A percentile compares a stretch with the other conserved stretches of the same genome.
phyloP scores from a whole-genome alignment of 1,139 yeast genomes.

The Candida sanyaensis region DNA sequence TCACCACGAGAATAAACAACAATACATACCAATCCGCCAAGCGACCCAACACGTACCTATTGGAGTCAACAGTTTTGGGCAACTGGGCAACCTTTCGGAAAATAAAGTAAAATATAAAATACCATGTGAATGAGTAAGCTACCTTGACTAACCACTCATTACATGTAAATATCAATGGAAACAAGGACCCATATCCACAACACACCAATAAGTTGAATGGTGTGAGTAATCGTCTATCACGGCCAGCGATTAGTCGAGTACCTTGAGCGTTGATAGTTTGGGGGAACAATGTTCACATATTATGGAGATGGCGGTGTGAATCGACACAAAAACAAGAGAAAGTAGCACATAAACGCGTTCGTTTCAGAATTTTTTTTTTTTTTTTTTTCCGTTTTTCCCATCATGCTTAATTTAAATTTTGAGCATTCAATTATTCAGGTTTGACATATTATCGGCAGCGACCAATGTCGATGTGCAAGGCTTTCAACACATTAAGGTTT shows the following conservation, averaged over 20 bases:
- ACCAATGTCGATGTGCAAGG: background rate
- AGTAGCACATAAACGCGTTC: slow-evolving; percentile 1
- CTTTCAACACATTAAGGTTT: background rate
- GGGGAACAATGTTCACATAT: no score
- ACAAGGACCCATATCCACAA: slow-evolving; percentile 84
- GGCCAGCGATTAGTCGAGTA: slow-evolving; percentile 63
- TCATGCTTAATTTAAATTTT: background rate
- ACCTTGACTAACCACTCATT: slow-evolving; percentile 78
- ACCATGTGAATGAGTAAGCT: slow-evolving; percentile 84
- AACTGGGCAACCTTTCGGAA: slow-evolving; percentile 61
- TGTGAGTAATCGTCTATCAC: slow-evolving; percentile 69
- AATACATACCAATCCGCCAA: slow-evolving; percentile 66
- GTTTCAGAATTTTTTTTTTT: background rate
- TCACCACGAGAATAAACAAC: slow-evolving; percentile 67
- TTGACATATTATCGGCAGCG: background rate
- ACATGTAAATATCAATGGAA: slow-evolving; percentile 83
- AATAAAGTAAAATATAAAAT: slow-evolving; percentile 71
- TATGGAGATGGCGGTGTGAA: no score
- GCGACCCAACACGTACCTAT: slow-evolving; percentile 59
- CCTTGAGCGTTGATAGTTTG: no score
- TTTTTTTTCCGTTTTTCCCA: background rate
- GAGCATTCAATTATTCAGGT: background rate
- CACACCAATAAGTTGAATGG: slow-evolving; percentile 69
- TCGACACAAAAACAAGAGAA: background rate
- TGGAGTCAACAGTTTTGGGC: slow-evolving; percentile 29